Evolutionary conservation across 202 grass and related monocot species (phyloP).

Genomic region (Digitaria exilis): DNA sequence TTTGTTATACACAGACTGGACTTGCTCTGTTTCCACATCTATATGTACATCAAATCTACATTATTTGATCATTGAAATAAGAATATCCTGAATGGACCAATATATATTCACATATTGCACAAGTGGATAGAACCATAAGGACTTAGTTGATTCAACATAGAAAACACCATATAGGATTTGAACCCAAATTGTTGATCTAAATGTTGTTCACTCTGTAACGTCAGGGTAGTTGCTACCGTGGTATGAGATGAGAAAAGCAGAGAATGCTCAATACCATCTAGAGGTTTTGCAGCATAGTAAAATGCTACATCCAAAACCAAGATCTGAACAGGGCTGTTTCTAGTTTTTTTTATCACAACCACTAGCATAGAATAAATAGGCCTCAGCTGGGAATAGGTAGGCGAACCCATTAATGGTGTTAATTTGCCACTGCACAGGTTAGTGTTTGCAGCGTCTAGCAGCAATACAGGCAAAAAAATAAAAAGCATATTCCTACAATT

Average conservation of each 20-base stretch:
- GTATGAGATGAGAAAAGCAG: not conserved
- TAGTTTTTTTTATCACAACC: constrained; percentile 10
- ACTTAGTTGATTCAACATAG: not conserved
- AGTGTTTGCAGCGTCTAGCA: constrained; percentile 25
- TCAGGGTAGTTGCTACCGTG: not conserved
- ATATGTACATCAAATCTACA: not conserved
- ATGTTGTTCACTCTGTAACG: not conserved
- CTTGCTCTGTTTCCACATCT: not conserved
- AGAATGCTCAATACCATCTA: not conserved
- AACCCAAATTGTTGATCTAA: not conserved
- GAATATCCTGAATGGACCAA: not conserved
- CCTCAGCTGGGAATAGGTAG: not conserved
- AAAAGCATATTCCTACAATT: constrained; percentile 23
- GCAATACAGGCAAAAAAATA: not conserved
- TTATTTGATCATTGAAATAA: not conserved
- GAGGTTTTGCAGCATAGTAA: not conserved
- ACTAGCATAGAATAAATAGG: constrained; percentile 14
- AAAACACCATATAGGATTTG: not conserved
- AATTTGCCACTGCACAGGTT: not conserved
- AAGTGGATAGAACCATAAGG: not conserved
- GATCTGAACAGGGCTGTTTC: not conserved
- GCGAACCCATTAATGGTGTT: constrained; percentile 20
- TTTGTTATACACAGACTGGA: not conserved
- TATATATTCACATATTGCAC: not conserved
- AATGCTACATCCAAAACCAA: constrained; percentile 8